A percentile compares a stretch with the other conserved stretches of the same genome.
phyloP scores from a whole-genome alignment of 345 rosid genomes.

The Rhodomyrtus tomentosa region DNA sequence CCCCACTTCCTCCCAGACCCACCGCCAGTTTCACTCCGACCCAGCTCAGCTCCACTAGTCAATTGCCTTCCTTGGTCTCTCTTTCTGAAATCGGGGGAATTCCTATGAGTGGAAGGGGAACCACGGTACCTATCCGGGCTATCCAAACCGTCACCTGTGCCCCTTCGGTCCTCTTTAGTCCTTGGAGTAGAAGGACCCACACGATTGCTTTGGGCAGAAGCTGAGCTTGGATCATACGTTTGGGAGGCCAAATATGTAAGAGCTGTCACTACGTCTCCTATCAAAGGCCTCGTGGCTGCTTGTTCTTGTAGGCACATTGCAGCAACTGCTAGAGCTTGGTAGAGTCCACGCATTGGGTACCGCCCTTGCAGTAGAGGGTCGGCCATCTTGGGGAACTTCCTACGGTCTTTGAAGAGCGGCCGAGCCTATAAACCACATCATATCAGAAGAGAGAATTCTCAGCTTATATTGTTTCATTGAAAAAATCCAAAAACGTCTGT shows the following conservation, averaged over 20 bases:
- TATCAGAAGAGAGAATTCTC: neutral
- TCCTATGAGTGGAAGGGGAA: slow-evolving; percentile 63
- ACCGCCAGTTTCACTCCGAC: slow-evolving; percentile 51
- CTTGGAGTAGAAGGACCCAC: slow-evolving; percentile 63
- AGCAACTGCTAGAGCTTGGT: slow-evolving; percentile 98
- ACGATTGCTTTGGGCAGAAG: slow-evolving; percentile 49
- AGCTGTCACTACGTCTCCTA: slow-evolving; percentile 94
- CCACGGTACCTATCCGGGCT: slow-evolving; percentile 60
- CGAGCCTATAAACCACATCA: slow-evolving; percentile 48
- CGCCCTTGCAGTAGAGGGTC: slow-evolving; percentile 83
- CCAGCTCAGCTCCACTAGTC: slow-evolving; percentile 40
- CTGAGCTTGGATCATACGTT: slow-evolving; percentile 58
- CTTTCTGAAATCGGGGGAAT: slow-evolving; percentile 81
- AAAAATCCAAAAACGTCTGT: neutral
- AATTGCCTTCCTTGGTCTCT: slow-evolving; percentile 47
- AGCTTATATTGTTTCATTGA: neutral
- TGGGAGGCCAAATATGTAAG: slow-evolving; percentile 93
- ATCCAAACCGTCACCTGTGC: slow-evolving; percentile 55
- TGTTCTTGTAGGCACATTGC: slow-evolving; percentile 99
- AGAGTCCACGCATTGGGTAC: slow-evolving; percentile 90
- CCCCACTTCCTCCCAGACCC: slow-evolving; percentile 87
- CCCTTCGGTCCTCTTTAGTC: slow-evolving; percentile 49
- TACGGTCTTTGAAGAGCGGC: slow-evolving; percentile 89
- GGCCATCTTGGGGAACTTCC: slow-evolving; percentile 95
- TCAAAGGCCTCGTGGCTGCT: slow-evolving; percentile 90